Base-by-base conservation (phyloP, 805 yeast genomes). In the Barnettozyma populi region DNA sequence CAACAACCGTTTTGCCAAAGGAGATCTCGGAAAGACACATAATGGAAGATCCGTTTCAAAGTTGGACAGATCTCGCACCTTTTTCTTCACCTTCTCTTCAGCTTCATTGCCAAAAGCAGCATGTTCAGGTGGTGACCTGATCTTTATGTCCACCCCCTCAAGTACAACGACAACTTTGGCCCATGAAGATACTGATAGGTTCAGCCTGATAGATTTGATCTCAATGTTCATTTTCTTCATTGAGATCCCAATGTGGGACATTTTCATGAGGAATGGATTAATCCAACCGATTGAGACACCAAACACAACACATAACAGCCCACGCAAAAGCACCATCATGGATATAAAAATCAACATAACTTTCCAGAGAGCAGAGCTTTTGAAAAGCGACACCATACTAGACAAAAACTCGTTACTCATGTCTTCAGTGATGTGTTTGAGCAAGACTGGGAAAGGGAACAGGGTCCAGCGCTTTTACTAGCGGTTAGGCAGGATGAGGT, bases 281-380 rank as follows among this genome's bases (percentile, higher is more conserved):
- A 66, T 38, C 36, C 52, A 52, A 5, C 65, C 63, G 13, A 65
- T 52, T 9, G 57, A 52, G 5, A 67, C 42, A 0, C 70, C 69
- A 36, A 62, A 53, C 1, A 44, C 39, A 7, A 34, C 10, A 27
- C 57, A 52, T 5, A 59, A 46, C 1, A 44, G 16, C 5, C 35
- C 8, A 14, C 52, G 56, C 2, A 50, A 18, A 2, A 36, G 5
- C 2, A 25, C 32, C 5, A 31, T 14, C 5, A n/a, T 16, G 9
- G 10, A 2, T 11, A 35, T 3, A 7, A 36, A 31, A 4, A 40
- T 13, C 13, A 41, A 5, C 2, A 36, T 1, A 7, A 18, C 27
- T n/a, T 44, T 45, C 52, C 47, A 46, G 14, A 41, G 18, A n/a
- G 27, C 32, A 5, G 32, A 21, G 27, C 36, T 40, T 35, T 35